phyloP scores from a whole-genome alignment of 2,329 filamentous ascomycete genomes.

The Colletotrichum acutatum region DNA sequence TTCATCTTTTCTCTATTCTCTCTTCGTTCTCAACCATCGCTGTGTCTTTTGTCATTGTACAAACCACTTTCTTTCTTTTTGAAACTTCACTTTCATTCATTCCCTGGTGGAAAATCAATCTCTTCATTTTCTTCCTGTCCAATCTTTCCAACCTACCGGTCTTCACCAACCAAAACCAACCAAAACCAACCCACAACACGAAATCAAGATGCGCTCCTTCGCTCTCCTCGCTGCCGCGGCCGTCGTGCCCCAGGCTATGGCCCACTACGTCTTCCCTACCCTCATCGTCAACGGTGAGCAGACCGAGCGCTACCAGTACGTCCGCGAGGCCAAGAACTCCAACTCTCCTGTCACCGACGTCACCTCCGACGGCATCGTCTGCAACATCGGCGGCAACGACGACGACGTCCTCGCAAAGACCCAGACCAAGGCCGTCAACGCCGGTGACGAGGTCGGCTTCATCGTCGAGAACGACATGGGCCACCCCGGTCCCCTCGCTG shows the following conservation, averaged over 20 bases:
- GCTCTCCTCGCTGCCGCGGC: constrained; percentile 30
- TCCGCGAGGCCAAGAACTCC: constrained; percentile 36
- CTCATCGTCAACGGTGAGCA: constrained; percentile 38
- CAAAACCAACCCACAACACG: background rate
- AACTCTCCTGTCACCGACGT: constrained; percentile 54
- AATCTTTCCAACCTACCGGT: constrained; percentile 15
- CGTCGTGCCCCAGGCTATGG: constrained; percentile 32
- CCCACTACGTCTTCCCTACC: constrained; percentile 37
- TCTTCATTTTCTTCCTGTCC: constrained; percentile 30
- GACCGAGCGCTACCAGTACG: constrained; percentile 36
- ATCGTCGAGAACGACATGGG: constrained; percentile 47
- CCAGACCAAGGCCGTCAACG: constrained; percentile 47
- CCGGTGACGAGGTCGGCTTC: constrained; percentile 56
- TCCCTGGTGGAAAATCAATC: constrained; percentile 31
- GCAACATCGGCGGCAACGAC: constrained; percentile 51
- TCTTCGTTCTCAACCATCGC: constrained; percentile 27
- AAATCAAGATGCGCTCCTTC: constrained; percentile 20
- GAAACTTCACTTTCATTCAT: constrained; percentile 23
- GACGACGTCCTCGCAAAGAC: constrained; percentile 49
- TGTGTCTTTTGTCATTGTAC: constrained; percentile 32
- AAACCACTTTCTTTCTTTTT: constrained; percentile 33
- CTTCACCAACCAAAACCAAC: constrained; percentile 10
- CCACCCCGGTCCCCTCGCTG: constrained; percentile 51
- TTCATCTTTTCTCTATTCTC: background rate
- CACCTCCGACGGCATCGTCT: constrained; percentile 50